Evolutionary conservation across 768 basidiomycete species (phyloP), one percentile per base, ranked within the genome.

Genomic region (Ramaria sp.): DNA sequence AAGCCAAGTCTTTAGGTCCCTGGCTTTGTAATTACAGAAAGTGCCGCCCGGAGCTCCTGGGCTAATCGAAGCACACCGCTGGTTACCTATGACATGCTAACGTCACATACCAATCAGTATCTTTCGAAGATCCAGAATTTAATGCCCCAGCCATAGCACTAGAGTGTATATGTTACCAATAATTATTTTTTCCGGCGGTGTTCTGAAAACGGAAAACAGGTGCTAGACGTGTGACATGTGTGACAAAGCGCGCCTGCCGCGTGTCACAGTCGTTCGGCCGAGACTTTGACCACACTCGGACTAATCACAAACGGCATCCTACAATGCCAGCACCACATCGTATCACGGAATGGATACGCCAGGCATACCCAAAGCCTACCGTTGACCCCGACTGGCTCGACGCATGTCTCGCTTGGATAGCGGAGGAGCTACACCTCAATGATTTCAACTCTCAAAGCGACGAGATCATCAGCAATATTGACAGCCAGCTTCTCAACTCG

Each of bases 371-470:
- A 41, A 80, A 72, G 57, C 87, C 87, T 24, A 68, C 70, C 53
- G 72, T 89, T 11, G 85, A 88, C 65, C 77, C 77, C 57, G 86
- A 82, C 66, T 91, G 89, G 89, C 78, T 91, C 11, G 72, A 79
- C 43, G 82, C 76, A 30, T 91, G 90, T 63, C 83, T 81, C 62
- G 70, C 73, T 24, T 89, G 84, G 84, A 69, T 88, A 31, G 64
- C 71, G 20, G 68, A 67, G 27, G 77, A 81, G 58, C 70, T 75
- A 51, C 60, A 72, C 31, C 69, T 83, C 22, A 71, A 67, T 0
- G 67, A 81, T 51, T 76, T 83, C 59, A 17, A 57, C 19, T 15
- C 55, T 12, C 46, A 57, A 33, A 30, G 24, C 37, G 69, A 73
- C 43, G 69, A 71, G 43, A 81, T 88, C 61, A 72, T 80, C 48